phyloP scores from a whole-genome alignment of 352 stramenopile genomes.

The Phytophthora melonis region DNA sequence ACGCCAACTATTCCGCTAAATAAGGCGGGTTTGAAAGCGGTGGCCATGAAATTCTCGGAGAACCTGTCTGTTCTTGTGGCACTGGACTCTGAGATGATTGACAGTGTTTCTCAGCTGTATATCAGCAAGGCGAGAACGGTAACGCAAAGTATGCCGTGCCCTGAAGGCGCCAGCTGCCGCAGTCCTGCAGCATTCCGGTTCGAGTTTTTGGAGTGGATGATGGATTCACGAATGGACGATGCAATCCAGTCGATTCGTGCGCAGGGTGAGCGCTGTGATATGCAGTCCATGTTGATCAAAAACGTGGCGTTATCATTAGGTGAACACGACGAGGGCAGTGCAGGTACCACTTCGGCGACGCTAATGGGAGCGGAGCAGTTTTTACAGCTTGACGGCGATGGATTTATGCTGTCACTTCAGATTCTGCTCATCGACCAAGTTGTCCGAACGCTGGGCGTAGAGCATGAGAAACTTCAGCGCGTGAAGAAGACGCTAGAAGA shows the following conservation, averaged over 20 bases:
- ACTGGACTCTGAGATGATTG: constrained; percentile 78
- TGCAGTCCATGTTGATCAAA: constrained; percentile 72
- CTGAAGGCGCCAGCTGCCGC: constrained; percentile 77
- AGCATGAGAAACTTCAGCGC: constrained; percentile 58
- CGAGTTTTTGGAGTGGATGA: constrained; percentile 87
- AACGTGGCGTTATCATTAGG: constrained; percentile 56
- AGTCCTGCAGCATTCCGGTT: constrained; percentile 77
- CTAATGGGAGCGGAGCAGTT: constrained; percentile 62
- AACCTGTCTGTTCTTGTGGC: constrained; percentile 83
- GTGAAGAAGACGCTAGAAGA: constrained; percentile 37
- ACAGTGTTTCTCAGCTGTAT: constrained; percentile 82
- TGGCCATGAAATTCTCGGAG: constrained; percentile 86
- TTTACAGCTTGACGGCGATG: constrained; percentile 71
- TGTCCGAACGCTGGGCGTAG: constrained; percentile 63
- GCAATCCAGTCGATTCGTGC: constrained; percentile 70
- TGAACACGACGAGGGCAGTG: constrained; percentile 37
- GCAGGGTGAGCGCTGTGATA: constrained; percentile 77
- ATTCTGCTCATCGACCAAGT: constrained; percentile 87
- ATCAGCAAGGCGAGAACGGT: constrained; percentile 76
- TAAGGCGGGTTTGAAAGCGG: constrained; percentile 64
- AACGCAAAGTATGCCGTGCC: constrained; percentile 73
- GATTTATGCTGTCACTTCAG: constrained; percentile 78
- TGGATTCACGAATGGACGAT: constrained; percentile 74
- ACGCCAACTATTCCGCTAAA: constrained; percentile 72
- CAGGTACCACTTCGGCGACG: constrained; percentile 1